Evolutionary conservation across 371 early-diverging fungal species (phyloP).

Genomic region (Mucor saturninus): DNA sequence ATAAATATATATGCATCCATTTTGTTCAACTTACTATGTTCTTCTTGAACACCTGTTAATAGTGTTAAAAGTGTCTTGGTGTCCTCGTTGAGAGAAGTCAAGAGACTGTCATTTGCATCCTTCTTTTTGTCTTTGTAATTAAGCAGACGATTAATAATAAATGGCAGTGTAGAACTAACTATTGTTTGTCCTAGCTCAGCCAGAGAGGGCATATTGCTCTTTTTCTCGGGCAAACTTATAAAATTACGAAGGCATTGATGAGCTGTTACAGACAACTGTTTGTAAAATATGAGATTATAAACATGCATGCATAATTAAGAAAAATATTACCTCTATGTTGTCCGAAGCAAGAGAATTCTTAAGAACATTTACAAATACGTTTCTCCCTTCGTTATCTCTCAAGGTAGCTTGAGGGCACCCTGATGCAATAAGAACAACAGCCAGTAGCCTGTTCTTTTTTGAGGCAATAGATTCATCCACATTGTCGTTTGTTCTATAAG

Average conservation of each 20-base stretch:
- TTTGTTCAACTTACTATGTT: slow-evolving; percentile 43
- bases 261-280: slow-evolving; percentile 45
- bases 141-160: slow-evolving; percentile 36
- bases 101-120: slow-evolving; percentile 8
- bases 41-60: slow-evolving; percentile 30
- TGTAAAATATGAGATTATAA: background rate
- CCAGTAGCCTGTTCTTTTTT: slow-evolving; percentile 47
- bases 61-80: slow-evolving; percentile 48
- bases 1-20: background rate
- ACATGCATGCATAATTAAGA: background rate
- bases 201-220: slow-evolving; percentile 25
- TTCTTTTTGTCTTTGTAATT: slow-evolving; percentile 20
- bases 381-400: slow-evolving; percentile 26
- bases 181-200: slow-evolving; percentile 36
- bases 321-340: slow-evolving; percentile 33
- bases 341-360: slow-evolving; percentile 32
- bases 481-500: background rate
- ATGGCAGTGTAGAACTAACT: slow-evolving; percentile 37
- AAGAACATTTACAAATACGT: slow-evolving; percentile 32
- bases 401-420: slow-evolving; percentile 49
- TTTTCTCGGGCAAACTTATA: slow-evolving; percentile 47
- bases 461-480: slow-evolving; percentile 18
- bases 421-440: slow-evolving; percentile 46
- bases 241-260: slow-evolving; percentile 59
- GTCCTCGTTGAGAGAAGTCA: slow-evolving; percentile 39